phyloP scores from a whole-genome alignment of 2,329 filamentous ascomycete species.

The Dothideomycetes sp. region DNA sequence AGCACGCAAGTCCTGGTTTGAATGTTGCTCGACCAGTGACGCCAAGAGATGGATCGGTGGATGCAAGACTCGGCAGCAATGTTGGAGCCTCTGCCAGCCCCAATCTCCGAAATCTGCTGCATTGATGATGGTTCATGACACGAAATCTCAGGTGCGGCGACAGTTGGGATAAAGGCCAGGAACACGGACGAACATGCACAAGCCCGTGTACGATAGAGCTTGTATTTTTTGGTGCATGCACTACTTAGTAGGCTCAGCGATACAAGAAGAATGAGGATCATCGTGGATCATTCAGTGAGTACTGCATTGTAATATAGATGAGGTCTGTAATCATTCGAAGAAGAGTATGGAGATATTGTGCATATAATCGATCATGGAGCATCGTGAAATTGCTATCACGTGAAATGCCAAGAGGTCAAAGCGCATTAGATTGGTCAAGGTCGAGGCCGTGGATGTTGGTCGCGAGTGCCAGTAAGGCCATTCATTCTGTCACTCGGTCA shows the following conservation, averaged over 20 bases:
- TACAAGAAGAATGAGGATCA: no score
- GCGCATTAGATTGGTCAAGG: background rate
- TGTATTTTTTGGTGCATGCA: no score
- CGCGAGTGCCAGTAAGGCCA: background rate
- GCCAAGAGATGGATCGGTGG: conserved; percentile 15
- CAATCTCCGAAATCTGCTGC: conserved; percentile 35
- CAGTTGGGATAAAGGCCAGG: background rate
- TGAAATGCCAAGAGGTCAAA: background rate
- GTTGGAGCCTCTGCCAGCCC: conserved; percentile 34
- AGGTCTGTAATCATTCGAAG: background rate
- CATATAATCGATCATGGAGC: no score
- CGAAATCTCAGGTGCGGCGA: background rate
- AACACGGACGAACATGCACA: no score
- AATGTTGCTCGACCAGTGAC: conserved; percentile 12
- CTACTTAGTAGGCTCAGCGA: no score
- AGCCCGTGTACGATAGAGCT: no score
- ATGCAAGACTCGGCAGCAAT: conserved; percentile 9
- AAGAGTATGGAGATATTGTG: no score
- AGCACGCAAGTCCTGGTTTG: conserved; percentile 4
- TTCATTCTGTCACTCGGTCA: background rate
- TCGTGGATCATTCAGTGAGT: background rate
- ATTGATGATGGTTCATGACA: conserved; percentile 15
- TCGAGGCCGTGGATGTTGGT: background rate
- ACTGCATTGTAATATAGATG: background rate
- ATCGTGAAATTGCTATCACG: no score